phyloP scores from a whole-genome alignment of 306 rosid species.

The Citrullus amarus region DNA sequence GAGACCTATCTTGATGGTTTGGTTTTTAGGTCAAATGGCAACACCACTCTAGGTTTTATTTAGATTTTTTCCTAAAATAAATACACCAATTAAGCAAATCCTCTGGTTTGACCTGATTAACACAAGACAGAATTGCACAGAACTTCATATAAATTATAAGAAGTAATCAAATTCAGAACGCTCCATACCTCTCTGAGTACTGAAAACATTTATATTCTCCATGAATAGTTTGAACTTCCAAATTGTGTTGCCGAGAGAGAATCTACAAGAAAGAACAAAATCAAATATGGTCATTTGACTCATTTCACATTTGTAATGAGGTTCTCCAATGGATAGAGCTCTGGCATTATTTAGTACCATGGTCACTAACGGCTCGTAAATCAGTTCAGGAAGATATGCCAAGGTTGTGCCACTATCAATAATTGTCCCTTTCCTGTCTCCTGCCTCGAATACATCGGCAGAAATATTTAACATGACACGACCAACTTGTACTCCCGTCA shows the following conservation, averaged over 20 bases:
- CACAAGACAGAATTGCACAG: neutral
- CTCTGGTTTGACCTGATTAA: neutral
- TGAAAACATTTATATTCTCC: slow-evolving; percentile 91
- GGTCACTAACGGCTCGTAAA: slow-evolving; percentile 61
- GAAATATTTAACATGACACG: slow-evolving; percentile 41
- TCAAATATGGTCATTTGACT: neutral
- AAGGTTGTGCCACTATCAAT: slow-evolving; percentile 98
- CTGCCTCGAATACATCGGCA: slow-evolving; percentile 44
- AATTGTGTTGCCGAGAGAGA: slow-evolving; percentile 53
- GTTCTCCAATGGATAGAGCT: neutral
- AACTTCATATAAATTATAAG: neutral
- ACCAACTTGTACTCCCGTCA: slow-evolving; percentile 92
- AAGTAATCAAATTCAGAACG: slow-evolving; percentile 8
- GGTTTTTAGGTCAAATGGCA: neutral
- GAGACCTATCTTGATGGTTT: neutral
- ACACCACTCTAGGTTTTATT: neutral
- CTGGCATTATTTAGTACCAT: slow-evolving; percentile 35
- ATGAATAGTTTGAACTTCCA: slow-evolving; percentile 63
- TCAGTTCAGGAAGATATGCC: slow-evolving; percentile 90
- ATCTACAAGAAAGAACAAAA: slow-evolving; percentile 38
- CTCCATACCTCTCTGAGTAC: slow-evolving; percentile 62
- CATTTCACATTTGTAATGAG: neutral
- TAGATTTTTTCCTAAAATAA: neutral
- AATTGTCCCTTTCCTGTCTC: slow-evolving; percentile 73
- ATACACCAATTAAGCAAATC: neutral